Evolutionary conservation across 208 protist species (phyloP), one percentile per base, ranked within the genome.

Genomic region (Leishmania tarentolae): DNA sequence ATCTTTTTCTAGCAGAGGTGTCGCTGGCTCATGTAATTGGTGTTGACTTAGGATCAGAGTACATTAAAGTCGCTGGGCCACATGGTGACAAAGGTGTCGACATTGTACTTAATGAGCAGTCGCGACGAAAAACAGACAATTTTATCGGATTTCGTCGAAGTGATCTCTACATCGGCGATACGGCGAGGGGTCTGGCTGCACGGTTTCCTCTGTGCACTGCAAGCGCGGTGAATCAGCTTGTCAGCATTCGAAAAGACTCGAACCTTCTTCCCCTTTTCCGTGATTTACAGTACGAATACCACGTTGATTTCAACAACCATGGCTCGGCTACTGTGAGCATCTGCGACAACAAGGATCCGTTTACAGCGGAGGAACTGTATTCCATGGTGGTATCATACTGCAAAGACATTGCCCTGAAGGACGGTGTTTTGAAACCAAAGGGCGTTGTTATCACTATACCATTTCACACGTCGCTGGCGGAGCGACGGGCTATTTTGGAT

Each of bases 91-190:
- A 88, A 57, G 84, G 72, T 11, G 89, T 99, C 40, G 95, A 99
- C 85, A 97, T 99, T 78, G 94, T 99, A 2, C 86, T 99, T 9
- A 99, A 99, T 86, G 98, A 99, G 78, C 89, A 98, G 71, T 97
- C 95, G 24, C 86, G 92, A 63, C 90, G 98, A 24, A 99, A 99
- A 82, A 98, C 95, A 31, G 84, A 95, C 28, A 97, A 93, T 57
- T 95, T 90, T 53, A 89, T 99, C 79, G 97, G 93, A 3, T 98
- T 98, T 87, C 88, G 91, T 52, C 91, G 93, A 77, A 89, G 86
- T 44, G 98, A 99, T 42, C 85, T 96, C 59, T 98, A 95, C 71
- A 92, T 99, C 75, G 97, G 95, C 37, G 90, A 95, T 9, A 86
- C 93, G 40, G 97, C 97, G 6, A 93, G 94, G 70, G 92, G 85